Conservation (phyloP, 2,329 filamentous ascomycete species). For the Xylariomycetidae sp. region DNA sequence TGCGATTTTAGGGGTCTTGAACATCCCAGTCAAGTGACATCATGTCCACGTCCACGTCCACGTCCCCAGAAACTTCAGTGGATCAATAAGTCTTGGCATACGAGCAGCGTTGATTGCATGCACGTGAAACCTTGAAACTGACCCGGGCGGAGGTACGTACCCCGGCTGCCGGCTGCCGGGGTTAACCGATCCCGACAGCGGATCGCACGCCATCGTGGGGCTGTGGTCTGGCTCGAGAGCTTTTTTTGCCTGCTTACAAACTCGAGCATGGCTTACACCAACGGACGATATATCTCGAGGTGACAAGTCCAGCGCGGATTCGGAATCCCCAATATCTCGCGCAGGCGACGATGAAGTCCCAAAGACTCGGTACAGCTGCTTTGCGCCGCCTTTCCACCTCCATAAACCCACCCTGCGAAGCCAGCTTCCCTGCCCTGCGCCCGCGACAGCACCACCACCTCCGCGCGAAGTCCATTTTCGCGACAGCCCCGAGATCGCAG, state of each 20-base stretch:
- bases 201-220: background rate
- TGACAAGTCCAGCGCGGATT: slow-evolving; percentile 2
- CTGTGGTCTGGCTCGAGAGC: background rate
- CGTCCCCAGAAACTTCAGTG: too few species aligned
- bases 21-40: too few species aligned
- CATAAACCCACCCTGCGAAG: slow-evolving; percentile 9
- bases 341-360: slow-evolving; percentile 25
- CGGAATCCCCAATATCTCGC: slow-evolving; percentile 3
- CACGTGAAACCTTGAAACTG: too few species aligned
- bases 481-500: too few species aligned
- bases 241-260: slow-evolving; percentile 1
- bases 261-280: background rate
- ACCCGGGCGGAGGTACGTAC: too few species aligned
- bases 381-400: slow-evolving; percentile 20
- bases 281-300: background rate
- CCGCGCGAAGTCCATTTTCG: too few species aligned
- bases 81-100: too few species aligned
- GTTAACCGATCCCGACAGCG: background rate
- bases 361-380: slow-evolving; percentile 12
- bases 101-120: too few species aligned
- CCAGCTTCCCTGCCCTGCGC: too few species aligned
- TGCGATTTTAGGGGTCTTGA: too few species aligned
- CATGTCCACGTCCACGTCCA: too few species aligned
- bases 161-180: background rate
- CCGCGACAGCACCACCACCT: too few species aligned